Percentiles rank a stretch among this genome's conserved stretches.
Conservation (phyloP, 768 basidiomycete genomes). For the Naganishia kalamii region DNA sequence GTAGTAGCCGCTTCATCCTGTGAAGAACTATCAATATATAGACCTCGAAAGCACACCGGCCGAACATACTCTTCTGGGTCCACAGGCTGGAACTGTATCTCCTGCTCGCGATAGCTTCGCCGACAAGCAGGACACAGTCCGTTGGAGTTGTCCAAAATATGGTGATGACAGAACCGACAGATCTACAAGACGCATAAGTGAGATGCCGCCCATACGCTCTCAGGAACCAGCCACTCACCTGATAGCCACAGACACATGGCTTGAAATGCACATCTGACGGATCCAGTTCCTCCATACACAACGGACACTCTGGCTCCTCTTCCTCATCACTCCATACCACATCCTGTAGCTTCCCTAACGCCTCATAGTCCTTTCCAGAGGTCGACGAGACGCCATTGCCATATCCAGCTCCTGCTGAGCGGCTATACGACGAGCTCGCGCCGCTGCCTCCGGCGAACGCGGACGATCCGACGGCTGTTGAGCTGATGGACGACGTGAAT, state of each 20-base stretch:
- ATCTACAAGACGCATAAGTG: conserved; percentile 55
- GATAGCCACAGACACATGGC: conserved; percentile 97
- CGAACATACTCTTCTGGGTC: conserved; percentile 82
- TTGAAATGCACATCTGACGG: conserved; percentile 98
- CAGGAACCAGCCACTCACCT: conserved; percentile 61
- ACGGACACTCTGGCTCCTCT: conserved; percentile 93
- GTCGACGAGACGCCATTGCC: background rate
- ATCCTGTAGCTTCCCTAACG: conserved; percentile 45
- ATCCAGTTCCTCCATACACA: conserved; percentile 98
- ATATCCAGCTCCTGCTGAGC: background rate
- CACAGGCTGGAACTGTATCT: conserved; percentile 90
- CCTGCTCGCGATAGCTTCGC: conserved; percentile 82
- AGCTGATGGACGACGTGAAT: conserved; percentile 20
- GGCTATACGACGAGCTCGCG: background rate
- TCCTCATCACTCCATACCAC: conserved; percentile 48
- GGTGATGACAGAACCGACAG: conserved; percentile 98
- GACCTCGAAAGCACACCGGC: background rate
- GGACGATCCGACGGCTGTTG: conserved; percentile 13
- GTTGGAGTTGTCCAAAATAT: conserved; percentile 92
- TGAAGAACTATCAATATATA: background rate
- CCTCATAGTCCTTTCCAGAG: conserved; percentile 32
- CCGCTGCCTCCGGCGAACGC: background rate
- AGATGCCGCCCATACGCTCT: background rate
- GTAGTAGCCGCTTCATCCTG: conserved; percentile 88
- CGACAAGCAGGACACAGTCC: conserved; percentile 95